A percentile compares a stretch with the other conserved stretches of the same genome.
phyloP scores from a whole-genome alignment of 768 basidiomycete genomes.

The Cystobasidium onofrii region DNA sequence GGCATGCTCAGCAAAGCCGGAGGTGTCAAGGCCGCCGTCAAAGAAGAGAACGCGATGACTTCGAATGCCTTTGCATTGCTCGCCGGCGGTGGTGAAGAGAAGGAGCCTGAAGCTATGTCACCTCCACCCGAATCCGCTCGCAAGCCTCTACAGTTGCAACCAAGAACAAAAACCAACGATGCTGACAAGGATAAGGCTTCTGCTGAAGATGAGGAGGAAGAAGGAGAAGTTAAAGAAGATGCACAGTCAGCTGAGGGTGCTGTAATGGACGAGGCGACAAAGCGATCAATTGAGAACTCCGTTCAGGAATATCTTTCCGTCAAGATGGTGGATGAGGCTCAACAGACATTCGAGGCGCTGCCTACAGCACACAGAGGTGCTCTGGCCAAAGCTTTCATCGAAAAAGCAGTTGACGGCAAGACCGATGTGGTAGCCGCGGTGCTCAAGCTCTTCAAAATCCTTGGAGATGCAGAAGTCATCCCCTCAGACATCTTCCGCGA shows the following conservation, averaged over 20 bases:
- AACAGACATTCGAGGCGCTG: constrained; percentile 70
- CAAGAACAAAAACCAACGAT: constrained; percentile 49
- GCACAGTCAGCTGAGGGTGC: constrained; percentile 59
- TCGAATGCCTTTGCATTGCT: constrained; percentile 51
- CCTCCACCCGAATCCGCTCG: constrained; percentile 32
- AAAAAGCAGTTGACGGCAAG: constrained; percentile 69
- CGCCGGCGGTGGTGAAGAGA: constrained; percentile 49
- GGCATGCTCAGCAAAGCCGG: constrained; percentile 78
- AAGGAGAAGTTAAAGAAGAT: constrained; percentile 47
- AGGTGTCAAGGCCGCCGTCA: constrained; percentile 61
- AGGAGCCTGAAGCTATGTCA: constrained; percentile 22
- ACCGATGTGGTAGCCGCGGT: constrained; percentile 70
- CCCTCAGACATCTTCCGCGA: constrained; percentile 60
- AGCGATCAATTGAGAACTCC: constrained; percentile 10
- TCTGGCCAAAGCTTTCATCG: constrained; percentile 68
- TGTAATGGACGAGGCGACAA: constrained; percentile 54
- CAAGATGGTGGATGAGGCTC: constrained; percentile 77
- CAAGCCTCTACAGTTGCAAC: constrained; percentile 38
- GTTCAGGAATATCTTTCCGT: constrained; percentile 62
- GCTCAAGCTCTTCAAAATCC: constrained; percentile 62
- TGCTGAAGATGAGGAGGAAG: constrained; percentile 47
- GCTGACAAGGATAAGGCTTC: constrained; percentile 46
- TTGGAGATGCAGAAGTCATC: constrained; percentile 57
- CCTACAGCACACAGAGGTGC: constrained; percentile 57
- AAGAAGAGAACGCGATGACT: constrained; percentile 56